A percentile compares a stretch with the other conserved stretches of the same genome.
Evolutionary conservation across 495 filamentous ascomycete species (phyloP).

Genomic region (Evernia prunastri): DNA sequence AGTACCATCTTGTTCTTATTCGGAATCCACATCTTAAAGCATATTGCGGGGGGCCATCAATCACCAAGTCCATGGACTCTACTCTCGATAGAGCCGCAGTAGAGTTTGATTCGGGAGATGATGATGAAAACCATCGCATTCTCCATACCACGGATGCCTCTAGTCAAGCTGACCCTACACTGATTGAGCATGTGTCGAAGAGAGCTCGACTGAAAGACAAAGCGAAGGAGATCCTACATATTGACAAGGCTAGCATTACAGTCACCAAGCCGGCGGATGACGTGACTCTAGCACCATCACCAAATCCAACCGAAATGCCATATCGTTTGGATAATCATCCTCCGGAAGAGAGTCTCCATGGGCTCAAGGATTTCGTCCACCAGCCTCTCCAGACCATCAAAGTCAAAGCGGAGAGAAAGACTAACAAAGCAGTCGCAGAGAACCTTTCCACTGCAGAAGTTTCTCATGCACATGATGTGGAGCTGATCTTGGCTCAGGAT

Average conservation of each 20-base stretch:
- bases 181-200: neutral
- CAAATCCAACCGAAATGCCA: conserved; percentile 1
- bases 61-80: neutral
- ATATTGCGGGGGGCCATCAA: neutral
- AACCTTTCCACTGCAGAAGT: conserved; percentile 28
- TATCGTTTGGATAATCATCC: conserved; percentile 1
- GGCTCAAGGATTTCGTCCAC: conserved; percentile 25
- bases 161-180: neutral
- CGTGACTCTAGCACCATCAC: neutral
- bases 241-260: neutral
- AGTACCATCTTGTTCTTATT: neutral
- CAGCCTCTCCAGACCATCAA: conserved; percentile 30
- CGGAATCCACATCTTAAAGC: neutral
- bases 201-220: neutral
- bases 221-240: conserved; percentile 13
- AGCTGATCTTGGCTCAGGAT: conserved; percentile 29
- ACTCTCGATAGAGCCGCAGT: neutral
- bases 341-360: conserved; percentile 13
- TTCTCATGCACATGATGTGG: conserved; percentile 27
- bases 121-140: neutral
- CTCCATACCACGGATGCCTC: neutral
- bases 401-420: conserved; percentile 21
- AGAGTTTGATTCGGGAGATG: neutral
- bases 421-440: conserved; percentile 24
- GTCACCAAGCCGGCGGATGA: neutral